Percentiles rank a stretch among this genome's conserved stretches.
These are phyloP conservation scores for Spinacia oleracea DNA, from an alignment of 179 eudicot genomes.

Conservation along the genomic window DNA sequence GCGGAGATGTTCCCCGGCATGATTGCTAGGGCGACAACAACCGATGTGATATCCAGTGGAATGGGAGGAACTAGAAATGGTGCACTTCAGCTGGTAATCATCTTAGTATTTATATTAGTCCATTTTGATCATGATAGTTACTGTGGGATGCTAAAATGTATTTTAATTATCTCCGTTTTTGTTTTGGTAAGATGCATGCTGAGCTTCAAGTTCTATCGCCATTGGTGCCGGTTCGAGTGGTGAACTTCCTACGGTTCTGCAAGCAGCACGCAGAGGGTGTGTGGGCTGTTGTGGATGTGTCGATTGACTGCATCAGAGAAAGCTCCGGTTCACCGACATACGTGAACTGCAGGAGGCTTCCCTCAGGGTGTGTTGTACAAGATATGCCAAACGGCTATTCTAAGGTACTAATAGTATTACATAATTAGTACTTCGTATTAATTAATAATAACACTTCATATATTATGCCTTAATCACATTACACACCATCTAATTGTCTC, in stretches of 20 bases:
- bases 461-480: not conserved
- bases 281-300: constrained; percentile 97
- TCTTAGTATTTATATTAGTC: not conserved
- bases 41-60: constrained; percentile 79
- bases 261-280: constrained; percentile 93
- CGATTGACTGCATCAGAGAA: constrained; percentile 69
- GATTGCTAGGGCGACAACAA: constrained; percentile 78
- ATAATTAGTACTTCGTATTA: too few relatives aligned
- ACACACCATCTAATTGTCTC: not conserved
- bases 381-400: constrained; percentile 99
- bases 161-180: not conserved
- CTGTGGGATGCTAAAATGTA: not conserved
- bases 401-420: constrained; percentile 50
- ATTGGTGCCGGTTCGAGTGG: constrained; percentile 82
- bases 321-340: constrained; percentile 48
- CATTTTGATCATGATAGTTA: too few relatives aligned
- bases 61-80: constrained; percentile 97
- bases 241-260: constrained; percentile 87
- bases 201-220: constrained; percentile 94
- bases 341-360: constrained; percentile 77
- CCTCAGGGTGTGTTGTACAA: constrained; percentile 93
- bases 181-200: constrained; percentile 74
- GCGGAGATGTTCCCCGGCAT: constrained; percentile 88
- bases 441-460: too few relatives aligned
- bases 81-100: constrained; percentile 82